Conservation (phyloP, 163 green algal genomes). For the Chlorella variabilis region DNA sequence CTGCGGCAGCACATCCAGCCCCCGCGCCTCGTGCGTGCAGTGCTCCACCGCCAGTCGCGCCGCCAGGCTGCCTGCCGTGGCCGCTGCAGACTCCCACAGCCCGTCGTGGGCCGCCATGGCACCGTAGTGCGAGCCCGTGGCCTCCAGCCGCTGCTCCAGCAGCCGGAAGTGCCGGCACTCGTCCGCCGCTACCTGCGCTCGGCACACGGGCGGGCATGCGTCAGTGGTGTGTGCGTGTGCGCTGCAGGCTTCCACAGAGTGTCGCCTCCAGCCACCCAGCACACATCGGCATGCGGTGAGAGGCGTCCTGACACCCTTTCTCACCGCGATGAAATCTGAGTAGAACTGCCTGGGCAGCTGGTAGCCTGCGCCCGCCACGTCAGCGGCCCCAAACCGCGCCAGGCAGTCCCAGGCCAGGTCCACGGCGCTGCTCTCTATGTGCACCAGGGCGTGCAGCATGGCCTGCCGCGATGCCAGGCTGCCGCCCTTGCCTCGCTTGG, state of each 20-base stretch:
- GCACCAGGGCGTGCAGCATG: slow-evolving; percentile 66
- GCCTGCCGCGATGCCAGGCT: slow-evolving; percentile 65
- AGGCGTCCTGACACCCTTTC: not conserved
- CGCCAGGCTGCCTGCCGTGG: slow-evolving; percentile 66
- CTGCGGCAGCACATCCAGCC: slow-evolving; percentile 89
- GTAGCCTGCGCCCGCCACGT: slow-evolving; percentile 39
- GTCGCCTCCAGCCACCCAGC: too few species aligned
- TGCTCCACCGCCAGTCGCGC: slow-evolving; percentile 90
- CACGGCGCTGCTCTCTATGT: slow-evolving; percentile 87
- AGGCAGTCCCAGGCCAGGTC: slow-evolving; percentile 85
- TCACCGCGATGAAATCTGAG: slow-evolving; percentile 81
- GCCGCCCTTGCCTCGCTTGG: slow-evolving; percentile 74
- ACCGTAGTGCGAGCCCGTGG: slow-evolving; percentile 78
- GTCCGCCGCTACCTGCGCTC: slow-evolving; percentile 86
- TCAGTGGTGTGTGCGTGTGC: too few species aligned
- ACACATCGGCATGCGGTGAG: too few species aligned
- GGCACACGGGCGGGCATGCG: too few species aligned
- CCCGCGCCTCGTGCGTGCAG: slow-evolving; percentile 89
- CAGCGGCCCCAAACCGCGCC: slow-evolving; percentile 73
- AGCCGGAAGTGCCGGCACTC: slow-evolving; percentile 84
- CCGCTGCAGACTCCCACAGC: slow-evolving; percentile 86
- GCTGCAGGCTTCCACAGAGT: too few species aligned
- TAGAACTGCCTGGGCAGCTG: slow-evolving; percentile 80
- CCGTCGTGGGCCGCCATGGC: slow-evolving; percentile 86
- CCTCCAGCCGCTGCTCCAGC: slow-evolving; percentile 63